Base-by-base conservation (phyloP, 768 basidiomycete genomes). In the Russula brevipes region DNA sequence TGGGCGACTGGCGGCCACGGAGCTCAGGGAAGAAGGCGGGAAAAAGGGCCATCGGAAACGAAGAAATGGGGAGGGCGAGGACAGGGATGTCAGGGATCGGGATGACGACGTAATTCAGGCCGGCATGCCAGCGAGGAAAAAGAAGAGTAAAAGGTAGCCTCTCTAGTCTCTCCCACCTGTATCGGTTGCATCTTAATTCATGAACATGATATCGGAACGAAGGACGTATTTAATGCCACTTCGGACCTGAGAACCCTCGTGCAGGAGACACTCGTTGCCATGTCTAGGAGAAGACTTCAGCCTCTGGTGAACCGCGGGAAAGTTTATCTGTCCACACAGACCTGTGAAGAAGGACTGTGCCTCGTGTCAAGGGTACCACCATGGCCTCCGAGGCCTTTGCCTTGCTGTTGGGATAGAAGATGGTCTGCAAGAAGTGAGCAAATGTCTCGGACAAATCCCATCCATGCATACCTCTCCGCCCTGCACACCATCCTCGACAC, bases 101-200 rank as follows among this genome's bases (percentile, higher is more conserved):
- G 96, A 98, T 68, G 96, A 99, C 71, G 96, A 98, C 76, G 79
- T 86, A 19, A 85, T 92, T 8, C 90, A 98, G 75, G 94, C 91
- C 50, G 95, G 94, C 2, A 86, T 96, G 83, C 91, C 92, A 16
- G 76, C 70, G 47, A 76, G 77, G 60, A 86, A 83, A 76, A 87
- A 81, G 16, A 88, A 81, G 73, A 74, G 78, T 35, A 77, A 79
- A 64, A 71, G 78, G 63, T 76, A 74, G 68, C 64, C 38, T 44
- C 45, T 66, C n/a, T 19, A 33, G 36, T 58, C 57, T 30, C 30
- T 47, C 33, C 61, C 42, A 16, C 31, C 41, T 12, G 17, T 24
- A 47, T 11, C 59, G 16, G 16, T 38, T 53, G 38, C 39, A 44
- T 30, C 33, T 75, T 68, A 79, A 66, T 73, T 70, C 68, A 76